Conservation (phyloP, 2,329 filamentous ascomycete species). For the Aureobasidium sp. region DNA sequence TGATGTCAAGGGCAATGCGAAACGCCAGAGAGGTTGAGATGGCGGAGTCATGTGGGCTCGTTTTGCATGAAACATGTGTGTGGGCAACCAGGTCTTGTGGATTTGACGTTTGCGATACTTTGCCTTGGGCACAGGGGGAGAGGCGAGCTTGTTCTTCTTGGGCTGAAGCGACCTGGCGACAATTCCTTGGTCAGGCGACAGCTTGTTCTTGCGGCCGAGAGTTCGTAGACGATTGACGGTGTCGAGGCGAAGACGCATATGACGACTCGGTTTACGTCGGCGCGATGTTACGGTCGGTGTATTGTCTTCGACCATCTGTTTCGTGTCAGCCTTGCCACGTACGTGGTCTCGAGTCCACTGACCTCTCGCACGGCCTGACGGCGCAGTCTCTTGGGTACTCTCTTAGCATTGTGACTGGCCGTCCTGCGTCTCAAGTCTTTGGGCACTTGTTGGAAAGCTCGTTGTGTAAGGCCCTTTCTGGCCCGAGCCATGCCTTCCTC, state of each 20-base stretch:
- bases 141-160: constrained; percentile 62
- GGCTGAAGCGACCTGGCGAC: constrained; percentile 52
- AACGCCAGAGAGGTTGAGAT: constrained; percentile 77
- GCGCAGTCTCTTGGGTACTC: constrained; percentile 72
- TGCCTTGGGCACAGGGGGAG: constrained; percentile 53
- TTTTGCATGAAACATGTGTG: constrained; percentile 90
- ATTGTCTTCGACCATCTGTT: constrained; percentile 81
- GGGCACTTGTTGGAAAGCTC: constrained; percentile 88
- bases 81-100: constrained; percentile 89
- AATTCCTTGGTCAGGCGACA: constrained; percentile 23
- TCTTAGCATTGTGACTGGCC: constrained; percentile 90
- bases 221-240: constrained; percentile 65
- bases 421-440: constrained; percentile 77
- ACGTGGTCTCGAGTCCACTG: neutral
- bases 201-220: constrained; percentile 46
- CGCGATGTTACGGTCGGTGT: constrained; percentile 69
- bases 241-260: constrained; percentile 60
- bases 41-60: constrained; percentile 80
- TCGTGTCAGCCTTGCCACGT: neutral
- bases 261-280: constrained; percentile 51
- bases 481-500: constrained; percentile 74
- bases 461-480: constrained; percentile 55
- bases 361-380: constrained; percentile 59
- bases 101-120: constrained; percentile 81
- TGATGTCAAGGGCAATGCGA: constrained; percentile 75